Base-by-base conservation (phyloP, 176 grass and related monocot species). In the Saccharum spontaneum region DNA sequence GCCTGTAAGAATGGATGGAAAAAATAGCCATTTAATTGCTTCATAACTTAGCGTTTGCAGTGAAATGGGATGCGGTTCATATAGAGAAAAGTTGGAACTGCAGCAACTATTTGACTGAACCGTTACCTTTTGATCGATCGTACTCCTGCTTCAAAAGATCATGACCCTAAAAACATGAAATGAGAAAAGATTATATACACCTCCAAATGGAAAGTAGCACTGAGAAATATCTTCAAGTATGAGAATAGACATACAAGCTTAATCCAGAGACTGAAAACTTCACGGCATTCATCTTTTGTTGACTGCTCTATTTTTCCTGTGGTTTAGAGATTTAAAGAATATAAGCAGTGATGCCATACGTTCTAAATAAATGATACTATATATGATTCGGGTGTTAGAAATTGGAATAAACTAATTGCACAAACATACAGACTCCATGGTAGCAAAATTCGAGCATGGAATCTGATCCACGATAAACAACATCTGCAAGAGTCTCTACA, bases 241-340 rank as follows among this genome's bases (percentile, higher is more conserved):
- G 67, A 83, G 41, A 76, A 50, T 34, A 79, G 41, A 70, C 91
- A 37, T 97, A 99, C 97, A 16, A 89, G 83, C 81, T 85, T 96
- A 83, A 91, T 82, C 97, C 94, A 97, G 73, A 88, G 84, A 16
- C 48, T 81, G n/a, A 92, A 96, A 85, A 99, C 92, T 69, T 99
- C 97, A 59, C 82, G 90, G 73, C 97, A 99, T 94, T 99, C 97
- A 62, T 99, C 97, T 88, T 90, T 99, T 62, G 97, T 97, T 59
- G 94, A 89, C 81, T 99, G 97, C 39, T 99, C 97, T 91, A 99
- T 99, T 82, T 91, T 99, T 85, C 97, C 97, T 99, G 74, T 15
- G 94, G 83, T 79, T 78, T 86, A 38, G 7, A 76, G 4, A 34
- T 36, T 82, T 84, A 20, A 76, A 82, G 26, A 57, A 84, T 71